Percentiles rank a stretch among this genome's conserved stretches.
phyloP scores from a whole-genome alignment of 495 filamentous ascomycete species.

The Xylaria curta region DNA sequence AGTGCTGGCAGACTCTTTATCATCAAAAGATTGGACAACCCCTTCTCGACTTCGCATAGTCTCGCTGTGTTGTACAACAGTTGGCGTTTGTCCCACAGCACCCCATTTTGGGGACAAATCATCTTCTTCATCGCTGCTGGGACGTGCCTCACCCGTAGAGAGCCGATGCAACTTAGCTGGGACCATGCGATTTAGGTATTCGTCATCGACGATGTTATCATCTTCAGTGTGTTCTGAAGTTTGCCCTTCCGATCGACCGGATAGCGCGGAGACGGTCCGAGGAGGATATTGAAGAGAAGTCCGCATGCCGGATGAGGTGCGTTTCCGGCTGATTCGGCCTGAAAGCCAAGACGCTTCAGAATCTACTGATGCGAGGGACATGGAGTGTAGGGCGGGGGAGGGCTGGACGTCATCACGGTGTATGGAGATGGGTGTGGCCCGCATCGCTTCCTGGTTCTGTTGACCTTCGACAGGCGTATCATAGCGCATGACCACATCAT shows the following conservation, averaged over 20 bases:
- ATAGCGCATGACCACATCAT: slow-evolving; percentile 45
- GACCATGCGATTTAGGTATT: slow-evolving; percentile 65
- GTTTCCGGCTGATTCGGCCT: slow-evolving; percentile 57
- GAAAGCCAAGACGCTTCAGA: slow-evolving; percentile 94
- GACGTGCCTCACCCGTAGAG: slow-evolving; percentile 53
- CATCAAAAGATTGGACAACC: slow-evolving; percentile 60
- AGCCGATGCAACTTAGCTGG: slow-evolving; percentile 52
- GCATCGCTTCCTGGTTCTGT: slow-evolving; percentile 48
- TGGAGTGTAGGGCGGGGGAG: slow-evolving; percentile 54
- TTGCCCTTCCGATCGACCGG: slow-evolving; percentile 46
- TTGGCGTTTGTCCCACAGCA: slow-evolving; percentile 48
- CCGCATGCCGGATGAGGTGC: slow-evolving; percentile 48
- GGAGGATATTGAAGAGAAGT: slow-evolving; percentile 41
- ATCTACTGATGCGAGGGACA: slow-evolving; percentile 84
- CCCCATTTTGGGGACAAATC: slow-evolving; percentile 48
- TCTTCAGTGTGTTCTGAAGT: slow-evolving; percentile 55
- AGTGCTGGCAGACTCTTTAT: slow-evolving; percentile 37
- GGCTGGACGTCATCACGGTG: slow-evolving; percentile 49
- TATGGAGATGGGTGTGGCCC: slow-evolving; percentile 51
- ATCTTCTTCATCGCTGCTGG: slow-evolving; percentile 52
- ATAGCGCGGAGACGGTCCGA: slow-evolving; percentile 47
- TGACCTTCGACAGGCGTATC: slow-evolving; percentile 57
- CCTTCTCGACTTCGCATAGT: slow-evolving; percentile 64
- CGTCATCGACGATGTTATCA: slow-evolving; percentile 67
- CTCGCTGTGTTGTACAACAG: slow-evolving; percentile 44